phyloP scores from a whole-genome alignment of 73 alveolate genomes.

The Paramecium biaurelia region DNA sequence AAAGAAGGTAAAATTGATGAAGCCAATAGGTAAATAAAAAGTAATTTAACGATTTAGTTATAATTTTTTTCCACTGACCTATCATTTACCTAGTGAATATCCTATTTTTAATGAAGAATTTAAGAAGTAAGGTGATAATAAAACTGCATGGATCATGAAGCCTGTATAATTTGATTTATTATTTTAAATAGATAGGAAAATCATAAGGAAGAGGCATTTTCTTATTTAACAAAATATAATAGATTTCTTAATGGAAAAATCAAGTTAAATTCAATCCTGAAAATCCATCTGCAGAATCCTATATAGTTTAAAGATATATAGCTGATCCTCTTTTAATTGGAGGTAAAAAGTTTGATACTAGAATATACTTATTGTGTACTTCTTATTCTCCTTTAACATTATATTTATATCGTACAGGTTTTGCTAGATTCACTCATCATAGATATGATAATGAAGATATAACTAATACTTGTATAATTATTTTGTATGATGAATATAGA shows the following conservation, averaged over 20 bases:
- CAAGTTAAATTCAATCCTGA: constrained; percentile 97
- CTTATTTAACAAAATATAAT: constrained; percentile 93
- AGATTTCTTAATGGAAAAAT: constrained; percentile 94
- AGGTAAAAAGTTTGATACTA: constrained; percentile 99
- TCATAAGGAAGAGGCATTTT: constrained; percentile 99
- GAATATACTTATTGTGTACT: constrained; percentile 97
- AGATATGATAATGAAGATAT: constrained; percentile 95
- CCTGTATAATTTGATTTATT: constrained; percentile 76
- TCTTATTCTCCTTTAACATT: constrained; percentile 98
- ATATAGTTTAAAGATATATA: constrained; percentile 83
- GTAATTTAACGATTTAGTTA: constrained; percentile 36
- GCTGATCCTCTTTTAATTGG: constrained; percentile 99
- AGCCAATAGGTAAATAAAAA: constrained; percentile 76
- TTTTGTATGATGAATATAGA: not conserved
- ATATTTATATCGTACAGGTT: constrained; percentile 96
- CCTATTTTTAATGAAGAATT: constrained; percentile 99
- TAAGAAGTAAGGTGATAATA: constrained; percentile 86
- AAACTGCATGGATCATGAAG: constrained; percentile 99
- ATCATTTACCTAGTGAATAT: constrained; percentile 98
- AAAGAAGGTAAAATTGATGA: constrained; percentile 96
- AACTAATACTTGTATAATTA: constrained; percentile 78
- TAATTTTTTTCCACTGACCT: constrained; percentile 96
- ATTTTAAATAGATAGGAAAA: constrained; percentile 72
- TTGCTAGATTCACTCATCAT: constrained; percentile 97
- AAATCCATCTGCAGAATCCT: constrained; percentile 82